Conservation (phyloP, 495 filamentous ascomycete species). For the Melanomma pulvis-pyrius region DNA sequence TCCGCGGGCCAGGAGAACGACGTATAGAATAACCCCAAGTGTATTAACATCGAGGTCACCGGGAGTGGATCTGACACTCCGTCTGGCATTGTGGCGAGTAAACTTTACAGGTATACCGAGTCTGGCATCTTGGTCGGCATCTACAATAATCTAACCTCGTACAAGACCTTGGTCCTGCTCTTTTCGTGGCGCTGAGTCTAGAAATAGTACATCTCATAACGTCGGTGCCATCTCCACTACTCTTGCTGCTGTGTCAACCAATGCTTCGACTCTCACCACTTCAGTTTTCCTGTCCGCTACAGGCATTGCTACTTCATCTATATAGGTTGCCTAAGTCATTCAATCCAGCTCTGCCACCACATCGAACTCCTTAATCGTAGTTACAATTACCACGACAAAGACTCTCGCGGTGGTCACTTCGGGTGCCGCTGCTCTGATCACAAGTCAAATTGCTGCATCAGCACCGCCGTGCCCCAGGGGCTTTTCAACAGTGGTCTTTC, state of each 20-base stretch:
- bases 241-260: neutral
- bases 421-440: neutral
- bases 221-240: neutral
- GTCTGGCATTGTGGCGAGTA: slow-evolving; percentile 15
- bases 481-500: slow-evolving; percentile 23
- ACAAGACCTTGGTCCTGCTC: slow-evolving; percentile 41
- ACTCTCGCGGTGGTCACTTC: slow-evolving; percentile 4
- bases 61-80: slow-evolving; percentile 23
- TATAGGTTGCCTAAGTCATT: neutral
- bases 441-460: slow-evolving; percentile 8
- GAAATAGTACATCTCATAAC: neutral
- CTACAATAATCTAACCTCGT: slow-evolving; percentile 29
- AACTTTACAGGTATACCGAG: slow-evolving; percentile 27
- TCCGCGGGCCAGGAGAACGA: slow-evolving; percentile 26
- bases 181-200: slow-evolving; percentile 26
- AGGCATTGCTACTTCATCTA: neutral
- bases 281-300: neutral
- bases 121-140: slow-evolving; percentile 34
- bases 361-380: neutral
- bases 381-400: neutral
- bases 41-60: slow-evolving; percentile 34
- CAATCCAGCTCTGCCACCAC: neutral
- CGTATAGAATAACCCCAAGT: slow-evolving; percentile 36
- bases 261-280: neutral
- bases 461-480: slow-evolving; percentile 6